Conservation (phyloP, 2,329 filamentous ascomycete species). For the Teratosphaeria viscida region DNA sequence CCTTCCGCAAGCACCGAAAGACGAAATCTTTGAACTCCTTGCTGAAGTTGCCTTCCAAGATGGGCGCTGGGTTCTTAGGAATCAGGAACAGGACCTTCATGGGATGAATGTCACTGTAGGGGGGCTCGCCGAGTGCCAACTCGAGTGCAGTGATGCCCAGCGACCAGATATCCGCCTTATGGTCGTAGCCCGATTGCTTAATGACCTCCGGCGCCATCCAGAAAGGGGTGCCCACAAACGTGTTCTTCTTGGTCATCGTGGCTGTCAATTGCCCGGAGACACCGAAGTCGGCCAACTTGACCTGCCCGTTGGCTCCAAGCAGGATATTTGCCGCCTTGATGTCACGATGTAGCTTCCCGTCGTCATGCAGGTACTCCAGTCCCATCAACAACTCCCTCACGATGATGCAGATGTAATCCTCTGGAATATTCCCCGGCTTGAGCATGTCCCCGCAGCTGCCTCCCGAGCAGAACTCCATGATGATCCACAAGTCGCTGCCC, state of each 20-base stretch:
- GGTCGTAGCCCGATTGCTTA: slow-evolving; percentile 94
- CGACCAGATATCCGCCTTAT: slow-evolving; percentile 97
- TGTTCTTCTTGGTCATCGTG: slow-evolving; percentile 99
- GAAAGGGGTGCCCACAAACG: slow-evolving; percentile 94
- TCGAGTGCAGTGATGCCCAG: slow-evolving; percentile 90
- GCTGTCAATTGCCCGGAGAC: slow-evolving; percentile 93
- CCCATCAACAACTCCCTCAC: slow-evolving; percentile 80
- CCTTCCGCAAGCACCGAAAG: slow-evolving; percentile 66
- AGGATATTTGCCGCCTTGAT: slow-evolving; percentile 98
- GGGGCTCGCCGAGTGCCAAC: slow-evolving; percentile 81
- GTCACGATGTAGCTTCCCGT: slow-evolving; percentile 93
- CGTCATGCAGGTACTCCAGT: slow-evolving; percentile 82
- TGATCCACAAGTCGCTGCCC: slow-evolving; percentile 94
- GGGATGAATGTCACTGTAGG: slow-evolving; percentile 91
- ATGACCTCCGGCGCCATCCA: slow-evolving; percentile 99
- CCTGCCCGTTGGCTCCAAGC: slow-evolving; percentile 79
- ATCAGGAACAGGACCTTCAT: slow-evolving; percentile 98
- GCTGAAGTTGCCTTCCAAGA: slow-evolving; percentile 46
- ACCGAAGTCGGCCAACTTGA: slow-evolving; percentile 94
- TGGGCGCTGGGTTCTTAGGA: slow-evolving; percentile 82
- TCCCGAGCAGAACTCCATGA: slow-evolving; percentile 98
- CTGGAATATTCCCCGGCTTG: slow-evolving; percentile 82
- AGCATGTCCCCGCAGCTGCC: slow-evolving; percentile 93
- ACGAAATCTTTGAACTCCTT: slow-evolving; percentile 42
- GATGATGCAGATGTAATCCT: slow-evolving; percentile 96